Evolutionary conservation across 495 filamentous ascomycete genomes (phyloP).

Genomic region (Paragyromitra xinjiangensis): DNA sequence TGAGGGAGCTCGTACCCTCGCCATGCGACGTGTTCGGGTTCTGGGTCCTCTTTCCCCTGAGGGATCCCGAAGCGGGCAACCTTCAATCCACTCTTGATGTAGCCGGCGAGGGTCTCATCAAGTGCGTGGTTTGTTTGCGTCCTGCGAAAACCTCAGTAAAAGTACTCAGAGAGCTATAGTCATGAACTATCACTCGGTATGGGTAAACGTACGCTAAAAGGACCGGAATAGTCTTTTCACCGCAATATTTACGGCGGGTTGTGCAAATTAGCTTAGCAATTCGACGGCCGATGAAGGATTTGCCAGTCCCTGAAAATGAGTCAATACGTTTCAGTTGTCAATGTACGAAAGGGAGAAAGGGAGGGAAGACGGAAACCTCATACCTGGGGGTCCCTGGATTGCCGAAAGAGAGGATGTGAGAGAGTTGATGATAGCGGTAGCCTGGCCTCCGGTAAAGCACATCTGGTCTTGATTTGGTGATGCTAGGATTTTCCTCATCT

Average conservation of each 20-base stretch:
- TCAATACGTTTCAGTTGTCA: background rate
- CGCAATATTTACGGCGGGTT: slow-evolving; percentile 15
- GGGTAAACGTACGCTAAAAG: slow-evolving; percentile 29
- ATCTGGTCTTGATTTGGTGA: slow-evolving; percentile 17
- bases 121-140: slow-evolving; percentile 43
- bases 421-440: slow-evolving; percentile 33
- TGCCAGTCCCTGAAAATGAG: slow-evolving; percentile 24
- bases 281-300: slow-evolving; percentile 36
- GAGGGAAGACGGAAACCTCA: background rate
- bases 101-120: slow-evolving; percentile 40
- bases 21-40: slow-evolving; percentile 32
- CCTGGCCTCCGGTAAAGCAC: slow-evolving; percentile 30
- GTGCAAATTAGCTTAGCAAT: slow-evolving; percentile 30
- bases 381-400: slow-evolving; percentile 48
- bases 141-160: slow-evolving; percentile 16
- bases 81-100: slow-evolving; percentile 38
- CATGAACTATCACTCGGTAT: no score
- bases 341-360: background rate
- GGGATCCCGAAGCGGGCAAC: slow-evolving; percentile 40
- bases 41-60: slow-evolving; percentile 16
- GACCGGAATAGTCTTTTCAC: slow-evolving; percentile 14
- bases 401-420: slow-evolving; percentile 29
- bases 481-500: slow-evolving; percentile 2
- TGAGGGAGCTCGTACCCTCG: slow-evolving; percentile 19
- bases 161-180: no score